phyloP scores from a whole-genome alignment of 345 rosid genomes.

The Geranium brycei region DNA sequence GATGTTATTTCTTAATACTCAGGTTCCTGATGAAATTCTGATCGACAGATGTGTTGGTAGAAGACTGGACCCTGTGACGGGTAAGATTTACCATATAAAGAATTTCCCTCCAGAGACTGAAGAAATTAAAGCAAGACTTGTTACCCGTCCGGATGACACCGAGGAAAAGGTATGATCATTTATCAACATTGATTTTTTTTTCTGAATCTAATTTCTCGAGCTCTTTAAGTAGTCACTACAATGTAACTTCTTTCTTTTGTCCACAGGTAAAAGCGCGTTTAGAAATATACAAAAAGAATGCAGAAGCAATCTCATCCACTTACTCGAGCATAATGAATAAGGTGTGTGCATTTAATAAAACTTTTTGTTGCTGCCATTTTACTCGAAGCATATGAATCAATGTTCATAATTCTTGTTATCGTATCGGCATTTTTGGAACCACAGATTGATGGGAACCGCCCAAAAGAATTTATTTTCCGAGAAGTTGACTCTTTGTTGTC shows the following conservation, averaged over 20 bases:
- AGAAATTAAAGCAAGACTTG: conserved; percentile 65
- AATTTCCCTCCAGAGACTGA: conserved; percentile 59
- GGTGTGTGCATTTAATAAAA: conserved; percentile 24
- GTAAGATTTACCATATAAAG: conserved; percentile 68
- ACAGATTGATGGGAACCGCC: conserved; percentile 71
- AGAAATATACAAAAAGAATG: conserved; percentile 70
- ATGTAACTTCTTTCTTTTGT: conserved; percentile 2
- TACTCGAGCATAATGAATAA: conserved; percentile 46
- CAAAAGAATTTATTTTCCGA: conserved; percentile 52
- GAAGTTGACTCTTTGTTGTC: conserved; percentile 54
- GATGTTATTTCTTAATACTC: conserved; percentile 25
- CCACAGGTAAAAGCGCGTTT: conserved; percentile 61
- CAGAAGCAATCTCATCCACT: conserved; percentile 45
- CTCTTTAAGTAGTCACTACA: too few species aligned
- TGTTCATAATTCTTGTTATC: conserved; percentile 4
- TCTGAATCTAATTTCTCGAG: too few species aligned
- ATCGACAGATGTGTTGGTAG: conserved; percentile 87
- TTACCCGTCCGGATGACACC: conserved; percentile 85
- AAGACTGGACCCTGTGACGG: conserved; percentile 60
- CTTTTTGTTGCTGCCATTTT: neutral
- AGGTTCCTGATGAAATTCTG: conserved; percentile 93
- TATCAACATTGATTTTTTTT: neutral
- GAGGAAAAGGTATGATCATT: conserved; percentile 47
- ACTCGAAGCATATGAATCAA: neutral
- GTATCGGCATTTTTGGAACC: conserved; percentile 5